Percentiles rank a stretch among this genome's conserved stretches.
Conservation (phyloP, 805 yeast species). For the Lipomyces kockii region DNA sequence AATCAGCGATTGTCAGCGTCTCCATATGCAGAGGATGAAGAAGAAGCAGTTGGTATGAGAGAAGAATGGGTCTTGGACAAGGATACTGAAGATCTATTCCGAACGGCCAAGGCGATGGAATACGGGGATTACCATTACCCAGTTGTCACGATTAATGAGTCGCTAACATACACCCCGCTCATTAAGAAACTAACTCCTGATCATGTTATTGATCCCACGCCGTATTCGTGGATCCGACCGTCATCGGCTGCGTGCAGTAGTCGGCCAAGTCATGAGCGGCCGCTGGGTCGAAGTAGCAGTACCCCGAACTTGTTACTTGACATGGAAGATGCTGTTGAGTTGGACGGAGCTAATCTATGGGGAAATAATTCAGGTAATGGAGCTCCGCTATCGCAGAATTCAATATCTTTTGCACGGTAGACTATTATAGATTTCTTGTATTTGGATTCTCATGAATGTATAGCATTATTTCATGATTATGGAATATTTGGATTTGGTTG, state of each 20-base stretch:
- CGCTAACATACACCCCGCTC: conserved; percentile 29
- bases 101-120: conserved; percentile 42
- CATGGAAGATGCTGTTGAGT: conserved; percentile 1
- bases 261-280: not conserved
- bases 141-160: conserved; percentile 45
- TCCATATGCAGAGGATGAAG: not conserved
- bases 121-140: conserved; percentile 53
- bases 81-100: conserved; percentile 45
- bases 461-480: not conserved
- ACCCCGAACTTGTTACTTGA: conserved; percentile 8
- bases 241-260: not conserved
- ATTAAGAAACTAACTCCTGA: conserved; percentile 1
- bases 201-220: not conserved
- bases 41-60: not conserved
- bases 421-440: not conserved
- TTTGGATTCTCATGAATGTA: not conserved
- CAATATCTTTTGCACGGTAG: not conserved
- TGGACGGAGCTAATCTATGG: conserved; percentile 5
- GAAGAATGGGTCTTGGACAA: conserved; percentile 36
- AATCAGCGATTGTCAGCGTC: not conserved
- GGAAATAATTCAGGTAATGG: not conserved
- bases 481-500: not conserved
- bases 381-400: not conserved
- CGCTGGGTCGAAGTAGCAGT: not conserved
- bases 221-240: conserved; percentile 4